Evolutionary conservation across 106 monocot genomes (phyloP).

Genomic region (Platanthera guangdongensis): DNA sequence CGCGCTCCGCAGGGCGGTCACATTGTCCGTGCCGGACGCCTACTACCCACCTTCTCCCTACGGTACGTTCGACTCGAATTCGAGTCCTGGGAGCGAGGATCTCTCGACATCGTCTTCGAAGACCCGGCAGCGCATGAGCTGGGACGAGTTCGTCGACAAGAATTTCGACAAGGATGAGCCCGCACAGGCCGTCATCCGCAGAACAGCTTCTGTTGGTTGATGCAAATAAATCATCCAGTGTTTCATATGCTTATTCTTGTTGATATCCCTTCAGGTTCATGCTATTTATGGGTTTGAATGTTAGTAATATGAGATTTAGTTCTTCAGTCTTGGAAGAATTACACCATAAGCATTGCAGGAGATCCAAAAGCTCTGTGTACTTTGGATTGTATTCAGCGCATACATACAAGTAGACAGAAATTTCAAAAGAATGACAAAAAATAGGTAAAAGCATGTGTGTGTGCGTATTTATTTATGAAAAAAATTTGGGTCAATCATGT

Average conservation of each 20-base stretch:
- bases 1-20: slow-evolving; percentile 65
- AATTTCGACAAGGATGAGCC: slow-evolving; percentile 59
- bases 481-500: too few species aligned
- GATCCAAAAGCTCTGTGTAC: neutral
- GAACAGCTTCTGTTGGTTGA: slow-evolving; percentile 4
- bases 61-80: slow-evolving; percentile 59
- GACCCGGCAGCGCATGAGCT: slow-evolving; percentile 41
- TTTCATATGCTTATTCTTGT: neutral
- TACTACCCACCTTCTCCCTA: slow-evolving; percentile 45
- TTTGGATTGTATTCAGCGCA: neutral
- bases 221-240: neutral
- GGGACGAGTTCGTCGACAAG: slow-evolving; percentile 61
- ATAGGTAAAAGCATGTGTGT: neutral
- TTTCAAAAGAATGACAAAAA: neutral
- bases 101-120: slow-evolving; percentile 14
- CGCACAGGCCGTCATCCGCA: slow-evolving; percentile 38
- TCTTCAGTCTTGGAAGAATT: neutral
- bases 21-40: slow-evolving; percentile 62
- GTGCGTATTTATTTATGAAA: too few species aligned
- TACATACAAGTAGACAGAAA: neutral
- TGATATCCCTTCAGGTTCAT: neutral
- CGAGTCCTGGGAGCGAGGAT: slow-evolving; percentile 5
- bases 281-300: neutral
- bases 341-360: neutral
- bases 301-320: neutral